Conservation (phyloP, 192 early-diverging fungal species). For the Linnemannia elongata region DNA sequence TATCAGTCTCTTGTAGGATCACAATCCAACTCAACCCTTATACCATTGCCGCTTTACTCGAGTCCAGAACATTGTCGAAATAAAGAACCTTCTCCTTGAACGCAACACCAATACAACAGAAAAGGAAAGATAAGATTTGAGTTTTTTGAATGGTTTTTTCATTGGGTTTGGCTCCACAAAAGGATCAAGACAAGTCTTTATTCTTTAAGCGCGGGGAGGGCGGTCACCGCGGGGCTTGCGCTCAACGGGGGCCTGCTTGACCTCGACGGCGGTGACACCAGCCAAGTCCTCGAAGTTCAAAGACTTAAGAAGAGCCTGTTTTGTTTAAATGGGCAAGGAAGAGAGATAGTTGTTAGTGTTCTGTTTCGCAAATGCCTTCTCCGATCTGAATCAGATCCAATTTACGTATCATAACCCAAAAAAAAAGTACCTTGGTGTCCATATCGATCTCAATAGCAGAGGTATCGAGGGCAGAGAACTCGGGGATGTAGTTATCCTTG, state of each 20-base stretch:
- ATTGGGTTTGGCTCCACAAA: slow-evolving; percentile 18
- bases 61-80: too few species aligned
- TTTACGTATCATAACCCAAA: slow-evolving; percentile 1
- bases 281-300: slow-evolving; percentile 95
- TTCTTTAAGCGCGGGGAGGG: slow-evolving; percentile 54
- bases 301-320: slow-evolving; percentile 92
- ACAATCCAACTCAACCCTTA: too few species aligned
- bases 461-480: slow-evolving; percentile 95
- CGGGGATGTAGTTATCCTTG: slow-evolving; percentile 99
- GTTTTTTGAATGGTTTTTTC: not conserved
- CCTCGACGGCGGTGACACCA: slow-evolving; percentile 80
- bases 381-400: too few species aligned
- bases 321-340: not conserved
- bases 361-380: not conserved
- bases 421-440: slow-evolving; percentile 82
- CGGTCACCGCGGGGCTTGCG: slow-evolving; percentile 55
- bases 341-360: too few species aligned
- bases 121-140: not conserved
- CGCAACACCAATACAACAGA: not conserved
- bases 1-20: too few species aligned
- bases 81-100: not conserved
- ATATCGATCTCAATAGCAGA: slow-evolving; percentile 94
- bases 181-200: slow-evolving; percentile 21
- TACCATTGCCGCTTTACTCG: too few species aligned
- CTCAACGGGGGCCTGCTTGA: slow-evolving; percentile 56